Evolutionary conservation across 352 stramenopile species (phyloP), one percentile per base, ranked within the genome.

Genomic region (Phytophthora pseudosyringae): DNA sequence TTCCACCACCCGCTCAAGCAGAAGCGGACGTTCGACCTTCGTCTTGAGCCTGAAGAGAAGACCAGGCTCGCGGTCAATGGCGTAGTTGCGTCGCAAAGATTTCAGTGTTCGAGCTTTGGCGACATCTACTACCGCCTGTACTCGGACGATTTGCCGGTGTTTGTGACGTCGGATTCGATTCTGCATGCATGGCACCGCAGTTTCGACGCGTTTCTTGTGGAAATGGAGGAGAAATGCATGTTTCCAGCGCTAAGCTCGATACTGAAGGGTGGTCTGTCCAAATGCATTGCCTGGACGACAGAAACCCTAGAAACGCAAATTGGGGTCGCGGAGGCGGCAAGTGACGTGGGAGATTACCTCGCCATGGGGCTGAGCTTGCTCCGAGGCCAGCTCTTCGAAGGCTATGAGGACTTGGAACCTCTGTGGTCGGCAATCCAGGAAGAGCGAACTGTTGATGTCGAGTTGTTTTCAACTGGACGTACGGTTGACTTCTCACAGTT

Each of bases 171-270:
- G 11, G 71, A 76, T 41, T 73, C 71, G 36, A 64, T 73, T 28
- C 59, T 78, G 15, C 70, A 78, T 47, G 70, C 67, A 5, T 79
- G 67, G 62, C 71, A 73, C 36, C 62, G 67, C 36, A 75, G 61
- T 51, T 78, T 75, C n/a, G 66, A 75, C 41, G 64, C 59, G 10
- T 65, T 71, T 46, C 13, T 78, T 6, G 44, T 68, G 35, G 39
- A 68, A 16, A 33, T 69, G 12, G 59, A 74, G 32, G 12, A 40
- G 7, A 61, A 16, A 13, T 49, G 36, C 35, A 10, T 71, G 15
- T 5, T n/a, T 15, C 40, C 51, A n/a, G 16, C 47, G 11, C 28
- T 72, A 40, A 1, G 15, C 50, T 26, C 8, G 26, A 56, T 56
- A 47, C 21, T 57, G 49, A 16, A 57, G 6, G 12, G 4, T 36